Evolutionary conservation across 331 rosid species (phyloP).

Genomic region (Quercus phellos): DNA sequence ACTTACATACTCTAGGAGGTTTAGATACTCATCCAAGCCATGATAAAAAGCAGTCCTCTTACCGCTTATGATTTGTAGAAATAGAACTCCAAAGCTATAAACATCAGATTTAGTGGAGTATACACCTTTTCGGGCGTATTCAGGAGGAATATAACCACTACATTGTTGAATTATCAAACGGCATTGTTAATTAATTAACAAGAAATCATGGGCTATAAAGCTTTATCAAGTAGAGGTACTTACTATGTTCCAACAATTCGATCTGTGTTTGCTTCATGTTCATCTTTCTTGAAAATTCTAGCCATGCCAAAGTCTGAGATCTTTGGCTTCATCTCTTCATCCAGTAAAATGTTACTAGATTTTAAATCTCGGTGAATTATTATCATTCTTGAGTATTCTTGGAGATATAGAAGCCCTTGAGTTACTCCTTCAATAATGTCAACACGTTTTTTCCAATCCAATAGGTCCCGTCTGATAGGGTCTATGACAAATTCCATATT

Average conservation of each 20-base stretch:
- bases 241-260: conserved; percentile 37
- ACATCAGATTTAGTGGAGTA: conserved; percentile 24
- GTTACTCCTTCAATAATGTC: conserved; percentile 34
- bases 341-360: conserved; percentile 37
- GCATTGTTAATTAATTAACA: not conserved
- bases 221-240: not conserved
- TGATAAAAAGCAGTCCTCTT: conserved; percentile 32
- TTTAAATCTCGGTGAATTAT: conserved; percentile 39
- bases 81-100: conserved; percentile 20
- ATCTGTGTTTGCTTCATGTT: conserved; percentile 33
- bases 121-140: conserved; percentile 22
- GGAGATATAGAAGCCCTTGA: conserved; percentile 45
- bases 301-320: conserved; percentile 43
- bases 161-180: not conserved
- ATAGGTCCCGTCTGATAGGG: not conserved
- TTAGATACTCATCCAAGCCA: not conserved
- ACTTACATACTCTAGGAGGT: conserved; percentile 50
- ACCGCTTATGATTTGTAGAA: conserved; percentile 54
- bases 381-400: conserved; percentile 31
- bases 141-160: conserved; percentile 40
- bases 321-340: conserved; percentile 28
- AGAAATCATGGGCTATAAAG: not conserved
- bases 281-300: not conserved
- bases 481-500: conserved; percentile 8
- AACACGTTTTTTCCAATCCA: conserved; percentile 32